Base-by-base conservation (phyloP, 345 rosid species). In the Citrus australasica region DNA sequence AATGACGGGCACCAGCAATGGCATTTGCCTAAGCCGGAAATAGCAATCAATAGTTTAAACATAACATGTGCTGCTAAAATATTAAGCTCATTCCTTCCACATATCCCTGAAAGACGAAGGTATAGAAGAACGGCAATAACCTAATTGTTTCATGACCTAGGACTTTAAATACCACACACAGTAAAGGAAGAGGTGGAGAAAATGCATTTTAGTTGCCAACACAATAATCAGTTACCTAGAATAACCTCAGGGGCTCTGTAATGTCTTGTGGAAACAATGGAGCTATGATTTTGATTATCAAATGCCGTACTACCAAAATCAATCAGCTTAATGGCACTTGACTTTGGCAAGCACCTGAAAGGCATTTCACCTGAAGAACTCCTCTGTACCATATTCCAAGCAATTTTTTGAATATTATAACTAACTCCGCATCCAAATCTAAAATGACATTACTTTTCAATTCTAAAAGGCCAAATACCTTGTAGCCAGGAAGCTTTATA, bases 161-260 rank as follows among this genome's bases (percentile, higher is more conserved):
- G 33, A 46, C 69, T 35, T 46, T 33, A 64, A 77, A 69, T 64
- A 66, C 42, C 48, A 63, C 67, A 74, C 58, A 28, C 14, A 35
- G 28, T 30, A 55, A 63, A 79, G 78, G 33, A 80, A 80, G 73
- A 55, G 69, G 68, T 30, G 80, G 69, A 59, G 38, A 38, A 79
- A 78, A 38, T n/a, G 69, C 62, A 71, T 67, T 71, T 72, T 46
- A 75, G 75, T 30, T 73, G 33, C 78, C 76, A 77, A 77, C 85
- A 79, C 61, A 59, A 13, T 51, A 83, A 78, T 83, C 21, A 35
- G 81, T 72, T 74, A 90, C 98, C 98, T 82, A 93, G 84, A 65
- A 92, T 92, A 79, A 93, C 94, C 83, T 93, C 98, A 2, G 98
- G 95, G 64, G 97, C 93, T 64, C 97, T 88, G 87, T 91, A 93